Evolutionary conservation across 1,139 yeast species (phyloP).

Genomic region (Magnusiomyces clavatus): DNA sequence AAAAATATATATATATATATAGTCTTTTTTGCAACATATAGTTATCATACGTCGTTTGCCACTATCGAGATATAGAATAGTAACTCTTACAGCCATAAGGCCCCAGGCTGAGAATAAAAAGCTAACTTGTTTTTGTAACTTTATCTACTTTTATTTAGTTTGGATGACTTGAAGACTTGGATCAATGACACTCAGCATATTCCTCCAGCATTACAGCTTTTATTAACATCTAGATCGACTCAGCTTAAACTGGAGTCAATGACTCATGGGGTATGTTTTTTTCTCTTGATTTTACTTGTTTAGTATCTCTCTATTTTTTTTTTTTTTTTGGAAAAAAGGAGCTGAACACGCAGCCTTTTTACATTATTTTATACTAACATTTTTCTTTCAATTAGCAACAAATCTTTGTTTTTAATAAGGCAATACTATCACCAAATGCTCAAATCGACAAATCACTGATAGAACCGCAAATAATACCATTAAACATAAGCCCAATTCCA

Average conservation of each 20-base stretch:
- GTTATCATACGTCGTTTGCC: neutral
- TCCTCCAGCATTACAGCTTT: slow-evolving; percentile 23
- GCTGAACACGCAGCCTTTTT: too few relatives aligned
- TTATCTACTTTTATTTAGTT: slow-evolving; percentile 10
- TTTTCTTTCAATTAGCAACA: slow-evolving; percentile 10
- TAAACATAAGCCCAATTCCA: slow-evolving; percentile 8
- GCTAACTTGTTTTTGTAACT: neutral
- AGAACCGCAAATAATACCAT: slow-evolving; percentile 7
- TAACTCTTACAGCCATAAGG: neutral
- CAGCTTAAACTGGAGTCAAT: slow-evolving; percentile 26
- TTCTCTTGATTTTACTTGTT: neutral
- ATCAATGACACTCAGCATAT: slow-evolving; percentile 18
- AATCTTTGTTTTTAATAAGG: slow-evolving; percentile 12
- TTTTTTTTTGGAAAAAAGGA: neutral
- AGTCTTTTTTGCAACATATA: too few relatives aligned
- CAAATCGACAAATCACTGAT: slow-evolving; percentile 12
- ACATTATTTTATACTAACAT: neutral
- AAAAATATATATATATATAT: too few relatives aligned
- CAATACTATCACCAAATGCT: slow-evolving; percentile 9
- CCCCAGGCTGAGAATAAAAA: neutral
- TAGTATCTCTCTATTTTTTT: neutral
- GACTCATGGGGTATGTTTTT: slow-evolving; percentile 19
- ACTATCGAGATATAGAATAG: neutral
- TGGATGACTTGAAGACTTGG: slow-evolving; percentile 20
- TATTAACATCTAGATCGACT: slow-evolving; percentile 25